phyloP scores from a whole-genome alignment of 345 rosid species.

The Kandelia obovata region DNA sequence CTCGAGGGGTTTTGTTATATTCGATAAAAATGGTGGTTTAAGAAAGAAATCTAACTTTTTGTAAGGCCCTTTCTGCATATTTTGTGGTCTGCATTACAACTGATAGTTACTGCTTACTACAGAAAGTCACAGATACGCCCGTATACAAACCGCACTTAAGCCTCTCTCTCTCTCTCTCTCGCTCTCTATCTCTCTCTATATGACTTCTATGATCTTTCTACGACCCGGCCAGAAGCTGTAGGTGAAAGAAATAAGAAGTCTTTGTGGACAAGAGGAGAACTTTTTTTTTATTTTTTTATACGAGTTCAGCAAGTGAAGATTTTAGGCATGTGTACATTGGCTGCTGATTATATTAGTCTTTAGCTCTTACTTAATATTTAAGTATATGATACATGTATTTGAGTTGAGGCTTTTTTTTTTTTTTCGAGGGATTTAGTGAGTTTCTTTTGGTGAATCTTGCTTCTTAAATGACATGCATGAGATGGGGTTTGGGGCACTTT shows the following conservation, averaged over 20 bases:
- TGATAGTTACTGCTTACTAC: slow-evolving; percentile 2
- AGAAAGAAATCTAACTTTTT: slow-evolving; percentile 4
- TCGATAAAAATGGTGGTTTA: slow-evolving; percentile 3
- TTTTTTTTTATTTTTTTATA: not conserved
- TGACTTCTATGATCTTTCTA: not conserved
- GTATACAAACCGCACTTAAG: slow-evolving; percentile 13
- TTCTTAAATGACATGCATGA: slow-evolving; percentile 31
- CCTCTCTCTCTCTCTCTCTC: not conserved
- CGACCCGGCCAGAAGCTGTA: slow-evolving; percentile 3
- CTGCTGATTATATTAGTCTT: not conserved
- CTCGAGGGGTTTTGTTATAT: not conserved
- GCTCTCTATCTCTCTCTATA: slow-evolving; percentile 7
- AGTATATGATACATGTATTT: slow-evolving; percentile 23
- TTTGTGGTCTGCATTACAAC: slow-evolving; percentile 8
- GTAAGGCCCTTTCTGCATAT: not conserved
- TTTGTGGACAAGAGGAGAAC: not conserved
- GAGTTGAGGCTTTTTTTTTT: not conserved
- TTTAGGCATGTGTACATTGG: not conserved
- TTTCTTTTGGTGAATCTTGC: not conserved
- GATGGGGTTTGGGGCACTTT: slow-evolving; percentile 2
- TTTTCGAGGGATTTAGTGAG: not conserved
- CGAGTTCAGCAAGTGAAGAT: not conserved
- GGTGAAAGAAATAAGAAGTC: not conserved
- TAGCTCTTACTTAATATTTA: not conserved
- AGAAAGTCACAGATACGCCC: not conserved